Percentiles rank a stretch among this genome's conserved stretches.
These are phyloP conservation scores for Metschnikowia santaceciliae DNA, from an alignment of 805 yeast species.

Conservation along the genomic window DNA sequence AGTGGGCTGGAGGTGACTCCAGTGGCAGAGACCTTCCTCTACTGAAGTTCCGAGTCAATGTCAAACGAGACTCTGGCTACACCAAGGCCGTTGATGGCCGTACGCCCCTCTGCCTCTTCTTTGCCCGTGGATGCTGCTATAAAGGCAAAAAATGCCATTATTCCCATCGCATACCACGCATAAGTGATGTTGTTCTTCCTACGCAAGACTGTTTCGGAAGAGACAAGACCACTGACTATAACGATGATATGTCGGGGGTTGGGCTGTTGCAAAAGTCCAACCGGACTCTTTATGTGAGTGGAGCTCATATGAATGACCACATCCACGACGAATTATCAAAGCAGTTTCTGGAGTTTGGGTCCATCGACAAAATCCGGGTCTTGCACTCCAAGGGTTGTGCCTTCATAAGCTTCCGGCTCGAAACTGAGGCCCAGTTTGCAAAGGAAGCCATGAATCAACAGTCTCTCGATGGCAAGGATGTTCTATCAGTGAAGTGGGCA, in stretches of 20 bases:
- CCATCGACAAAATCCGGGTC: constrained; percentile 61
- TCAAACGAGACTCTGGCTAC: constrained; percentile 64
- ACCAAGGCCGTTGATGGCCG: constrained; percentile 58
- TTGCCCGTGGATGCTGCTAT: constrained; percentile 85
- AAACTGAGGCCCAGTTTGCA: constrained; percentile 85
- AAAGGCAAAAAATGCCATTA: constrained; percentile 74
- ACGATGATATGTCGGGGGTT: constrained; percentile 93
- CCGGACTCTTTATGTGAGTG: constrained; percentile 74
- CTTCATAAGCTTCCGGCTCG: constrained; percentile 67
- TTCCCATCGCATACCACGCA: constrained; percentile 70
- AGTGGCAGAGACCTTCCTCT: constrained; percentile 43
- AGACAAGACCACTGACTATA: constrained; percentile 72
- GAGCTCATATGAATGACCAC: constrained; percentile 38
- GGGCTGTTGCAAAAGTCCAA: constrained; percentile 74
- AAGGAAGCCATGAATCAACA: constrained; percentile 93
- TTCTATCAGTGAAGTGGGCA: constrained; percentile 80
- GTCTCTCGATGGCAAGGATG: constrained; percentile 57
- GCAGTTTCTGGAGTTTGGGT: constrained; percentile 74
- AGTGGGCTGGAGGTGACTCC: constrained; percentile 76
- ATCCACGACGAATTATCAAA: constrained; percentile 32
- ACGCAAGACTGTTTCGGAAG: constrained; percentile 91
- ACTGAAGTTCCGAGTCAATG: constrained; percentile 57
- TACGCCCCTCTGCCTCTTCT: constrained; percentile 69
- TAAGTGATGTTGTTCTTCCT: constrained; percentile 52
- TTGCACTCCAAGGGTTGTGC: constrained; percentile 65